Conservation (phyloP, 305 asterid species). For the Stenogyne calaminthoides region DNA sequence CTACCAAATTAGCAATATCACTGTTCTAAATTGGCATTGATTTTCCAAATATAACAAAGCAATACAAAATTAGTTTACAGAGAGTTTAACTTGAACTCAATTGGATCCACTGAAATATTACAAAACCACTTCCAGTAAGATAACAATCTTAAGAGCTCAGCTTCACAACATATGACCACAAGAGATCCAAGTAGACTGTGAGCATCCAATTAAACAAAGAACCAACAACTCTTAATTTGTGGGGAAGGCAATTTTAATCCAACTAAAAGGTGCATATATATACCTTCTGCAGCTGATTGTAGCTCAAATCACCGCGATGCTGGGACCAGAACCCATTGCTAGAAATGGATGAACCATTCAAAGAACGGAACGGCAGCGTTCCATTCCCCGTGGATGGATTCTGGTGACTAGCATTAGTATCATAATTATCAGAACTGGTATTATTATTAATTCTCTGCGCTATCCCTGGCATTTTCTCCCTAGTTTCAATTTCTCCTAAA, state of each 20-base stretch:
- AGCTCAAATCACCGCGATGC: constrained; percentile 66
- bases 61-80: constrained; percentile 10
- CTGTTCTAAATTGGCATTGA: not conserved
- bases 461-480: constrained; percentile 63
- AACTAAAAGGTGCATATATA: constrained; percentile 11
- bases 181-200: constrained; percentile 32
- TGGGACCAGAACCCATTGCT: constrained; percentile 80
- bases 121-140: constrained; percentile 19
- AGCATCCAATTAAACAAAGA: constrained; percentile 22
- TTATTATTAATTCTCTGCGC: constrained; percentile 52
- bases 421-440: constrained; percentile 32
- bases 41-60: constrained; percentile 16
- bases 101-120: constrained; percentile 27
- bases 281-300: constrained; percentile 90
- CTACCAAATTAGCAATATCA: constrained; percentile 19
- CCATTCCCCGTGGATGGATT: constrained; percentile 47
- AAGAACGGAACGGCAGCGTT: constrained; percentile 40
- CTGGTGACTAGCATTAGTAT: constrained; percentile 31
- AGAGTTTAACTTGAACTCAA: constrained; percentile 22
- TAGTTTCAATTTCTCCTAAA: constrained; percentile 34
- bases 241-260: constrained; percentile 21
- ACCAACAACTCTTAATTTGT: constrained; percentile 27
- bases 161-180: constrained; percentile 16
- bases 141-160: constrained; percentile 25
- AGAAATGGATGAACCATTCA: constrained; percentile 44